A percentile compares a stretch with the other conserved stretches of the same genome.
These are phyloP conservation scores for Pleurotus ostreatus DNA, from an alignment of 768 basidiomycete species.

Conservation along the genomic window DNA sequence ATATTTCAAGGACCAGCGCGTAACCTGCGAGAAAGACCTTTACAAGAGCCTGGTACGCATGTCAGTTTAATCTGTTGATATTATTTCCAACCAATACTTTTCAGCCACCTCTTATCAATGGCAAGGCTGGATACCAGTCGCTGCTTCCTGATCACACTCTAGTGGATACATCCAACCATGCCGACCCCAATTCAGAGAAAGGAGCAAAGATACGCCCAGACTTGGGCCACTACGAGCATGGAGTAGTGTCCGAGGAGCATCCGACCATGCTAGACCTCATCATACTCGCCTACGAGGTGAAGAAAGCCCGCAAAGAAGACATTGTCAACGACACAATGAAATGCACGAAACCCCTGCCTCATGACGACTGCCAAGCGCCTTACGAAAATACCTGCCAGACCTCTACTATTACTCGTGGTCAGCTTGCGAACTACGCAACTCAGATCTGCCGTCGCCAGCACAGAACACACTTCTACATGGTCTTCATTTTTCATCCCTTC, in stretches of 20 bases:
- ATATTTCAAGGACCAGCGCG: background rate
- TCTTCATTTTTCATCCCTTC: constrained; percentile 19
- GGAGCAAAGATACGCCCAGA: background rate
- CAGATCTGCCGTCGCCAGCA: constrained; percentile 20
- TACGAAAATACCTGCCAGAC: background rate
- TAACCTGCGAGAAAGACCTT: constrained; percentile 6
- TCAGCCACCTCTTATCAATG: constrained; percentile 4
- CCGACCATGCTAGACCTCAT: constrained; percentile 11
- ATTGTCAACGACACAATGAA: background rate
- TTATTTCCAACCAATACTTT: background rate
- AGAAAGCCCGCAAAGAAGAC: background rate
- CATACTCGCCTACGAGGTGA: background rate
- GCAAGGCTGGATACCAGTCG: background rate
- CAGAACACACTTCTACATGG: constrained; percentile 24
- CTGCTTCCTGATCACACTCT: constrained; percentile 9
- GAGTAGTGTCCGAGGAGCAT: constrained; percentile 1
- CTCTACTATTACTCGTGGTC: constrained; percentile 9
- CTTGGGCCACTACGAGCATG: constrained; percentile 5
- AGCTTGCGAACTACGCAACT: constrained; percentile 20
- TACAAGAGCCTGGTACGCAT: constrained; percentile 8
- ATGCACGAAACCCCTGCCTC: background rate
- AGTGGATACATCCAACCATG: constrained; percentile 10
- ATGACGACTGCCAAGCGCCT: background rate
- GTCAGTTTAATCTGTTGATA: background rate
- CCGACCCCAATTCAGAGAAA: background rate